Conservation (phyloP, 106 monocot genomes). For the Ottelia alismoides region DNA sequence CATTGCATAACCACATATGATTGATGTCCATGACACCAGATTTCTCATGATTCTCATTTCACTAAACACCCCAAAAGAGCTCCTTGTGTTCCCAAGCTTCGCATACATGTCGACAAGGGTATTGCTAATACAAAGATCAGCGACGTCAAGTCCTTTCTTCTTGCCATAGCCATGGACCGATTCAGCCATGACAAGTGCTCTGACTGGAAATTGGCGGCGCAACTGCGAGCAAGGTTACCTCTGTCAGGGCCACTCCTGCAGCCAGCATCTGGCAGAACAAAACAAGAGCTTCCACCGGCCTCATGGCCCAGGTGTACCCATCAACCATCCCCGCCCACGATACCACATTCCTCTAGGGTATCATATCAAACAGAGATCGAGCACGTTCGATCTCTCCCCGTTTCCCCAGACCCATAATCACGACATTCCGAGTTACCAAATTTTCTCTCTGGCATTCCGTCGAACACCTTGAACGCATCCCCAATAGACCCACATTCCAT, state of each 20-base stretch:
- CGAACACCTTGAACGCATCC: constrained; percentile 35
- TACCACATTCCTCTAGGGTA: constrained; percentile 41
- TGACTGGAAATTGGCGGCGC: constrained; percentile 41
- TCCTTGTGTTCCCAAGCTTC: constrained; percentile 41
- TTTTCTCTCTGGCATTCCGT: constrained; percentile 55
- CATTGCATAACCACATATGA: constrained; percentile 48
- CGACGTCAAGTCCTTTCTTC: constrained; percentile 21
- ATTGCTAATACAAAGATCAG: constrained; percentile 52
- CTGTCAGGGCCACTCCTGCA: constrained; percentile 27
- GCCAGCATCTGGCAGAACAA: constrained; percentile 38
- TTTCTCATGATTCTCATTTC: constrained; percentile 29
- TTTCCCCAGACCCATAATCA: constrained; percentile 37
- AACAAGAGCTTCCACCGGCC: constrained; percentile 19
- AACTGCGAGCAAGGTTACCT: constrained; percentile 54
- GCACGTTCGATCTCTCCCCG: constrained; percentile 37
- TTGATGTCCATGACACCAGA: constrained; percentile 74
- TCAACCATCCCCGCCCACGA: constrained; percentile 81
- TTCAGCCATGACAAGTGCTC: constrained; percentile 18
- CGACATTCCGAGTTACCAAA: constrained; percentile 50
- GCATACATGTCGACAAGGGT: constrained; percentile 79
- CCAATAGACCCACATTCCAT: constrained; percentile 12
- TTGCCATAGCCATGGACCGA: constrained; percentile 36
- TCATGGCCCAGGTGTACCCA: constrained; percentile 32
- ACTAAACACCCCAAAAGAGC: constrained; percentile 23
- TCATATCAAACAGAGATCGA: constrained; percentile 25